Evolutionary conservation across 805 yeast species (phyloP).

Genomic region (Lipomyces yamanashiensis): DNA sequence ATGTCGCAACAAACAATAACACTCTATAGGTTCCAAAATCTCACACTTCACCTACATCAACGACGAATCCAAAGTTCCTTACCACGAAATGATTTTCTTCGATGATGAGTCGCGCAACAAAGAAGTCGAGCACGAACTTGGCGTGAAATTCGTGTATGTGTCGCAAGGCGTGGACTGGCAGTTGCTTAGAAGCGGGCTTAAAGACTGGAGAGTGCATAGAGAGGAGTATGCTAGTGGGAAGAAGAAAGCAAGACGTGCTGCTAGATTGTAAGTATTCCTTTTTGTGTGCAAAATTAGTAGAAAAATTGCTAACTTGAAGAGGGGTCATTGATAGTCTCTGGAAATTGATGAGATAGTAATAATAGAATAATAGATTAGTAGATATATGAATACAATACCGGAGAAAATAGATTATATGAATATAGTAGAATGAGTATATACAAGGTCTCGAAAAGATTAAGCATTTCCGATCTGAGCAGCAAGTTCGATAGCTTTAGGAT

Average conservation of each 20-base stretch:
- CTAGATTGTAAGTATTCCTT: conserved; percentile 9
- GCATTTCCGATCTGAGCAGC: conserved; percentile 6
- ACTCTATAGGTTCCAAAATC: conserved; percentile 50
- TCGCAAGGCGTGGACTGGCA: conserved; percentile 64
- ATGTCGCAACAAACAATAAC: conserved; percentile 46
- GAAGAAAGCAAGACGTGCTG: conserved; percentile 17
- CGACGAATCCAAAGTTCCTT: conserved; percentile 53
- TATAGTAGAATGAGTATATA: background rate
- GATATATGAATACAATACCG: too few species aligned
- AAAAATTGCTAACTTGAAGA: background rate
- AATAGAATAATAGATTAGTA: background rate
- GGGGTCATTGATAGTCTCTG: conserved; percentile 14
- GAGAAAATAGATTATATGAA: background rate
- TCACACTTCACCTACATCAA: conserved; percentile 60
- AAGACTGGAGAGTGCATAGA: conserved; percentile 44
- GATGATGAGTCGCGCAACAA: conserved; percentile 81
- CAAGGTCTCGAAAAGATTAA: background rate
- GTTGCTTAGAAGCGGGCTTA: conserved; percentile 55
- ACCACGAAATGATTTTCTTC: conserved; percentile 61
- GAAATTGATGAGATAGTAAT: conserved; percentile 10
- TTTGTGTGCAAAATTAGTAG: too few species aligned
- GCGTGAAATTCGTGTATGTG: conserved; percentile 71
- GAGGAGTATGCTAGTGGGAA: conserved; percentile 13
- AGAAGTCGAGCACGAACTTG: conserved; percentile 68
- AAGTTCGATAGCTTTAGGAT: background rate